These are phyloP conservation scores for Eurotiales sp. DNA, from an alignment of 2,329 filamentous ascomycete genomes.

Conservation along the genomic window DNA sequence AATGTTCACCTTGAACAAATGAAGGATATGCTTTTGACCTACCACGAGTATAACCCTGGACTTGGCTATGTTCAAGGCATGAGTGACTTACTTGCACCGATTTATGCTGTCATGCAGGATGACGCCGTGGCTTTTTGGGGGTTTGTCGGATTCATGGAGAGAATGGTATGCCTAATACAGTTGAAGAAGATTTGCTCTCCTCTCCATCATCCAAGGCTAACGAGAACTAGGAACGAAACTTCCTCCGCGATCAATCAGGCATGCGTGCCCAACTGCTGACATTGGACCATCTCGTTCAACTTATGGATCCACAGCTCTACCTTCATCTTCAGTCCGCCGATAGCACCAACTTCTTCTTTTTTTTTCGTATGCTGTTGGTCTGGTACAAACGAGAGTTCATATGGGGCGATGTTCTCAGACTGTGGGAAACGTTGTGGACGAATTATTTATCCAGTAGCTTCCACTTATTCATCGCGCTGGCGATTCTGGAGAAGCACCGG, in stretches of 20 bases:
- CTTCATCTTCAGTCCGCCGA: constrained; percentile 84
- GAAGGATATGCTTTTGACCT: constrained; percentile 98
- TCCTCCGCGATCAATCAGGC: constrained; percentile 89
- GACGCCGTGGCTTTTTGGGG: constrained; percentile 96
- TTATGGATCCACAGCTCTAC: constrained; percentile 95
- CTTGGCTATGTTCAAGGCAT: constrained; percentile 98
- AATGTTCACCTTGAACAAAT: constrained; percentile 98
- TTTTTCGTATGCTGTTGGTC: constrained; percentile 97
- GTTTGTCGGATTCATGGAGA: constrained; percentile 92
- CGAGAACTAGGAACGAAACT: constrained; percentile 73
- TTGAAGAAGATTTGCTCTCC: neutral
- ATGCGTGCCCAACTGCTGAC: constrained; percentile 91
- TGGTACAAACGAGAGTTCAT: constrained; percentile 98
- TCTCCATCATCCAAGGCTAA: neutral
- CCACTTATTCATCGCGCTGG: constrained; percentile 88
- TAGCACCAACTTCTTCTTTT: constrained; percentile 99
- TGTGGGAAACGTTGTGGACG: constrained; percentile 96
- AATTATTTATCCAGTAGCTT: constrained; percentile 86
- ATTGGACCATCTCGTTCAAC: constrained; percentile 89
- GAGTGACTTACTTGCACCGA: constrained; percentile 91
- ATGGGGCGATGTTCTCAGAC: constrained; percentile 77
- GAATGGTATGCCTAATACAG: constrained; percentile 63
- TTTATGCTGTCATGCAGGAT: constrained; percentile 96
- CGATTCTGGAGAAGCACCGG: constrained; percentile 93
- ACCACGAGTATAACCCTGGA: constrained; percentile 95